A percentile compares a stretch with the other conserved stretches of the same genome.
These are phyloP conservation scores for Grammothele lineata DNA, from an alignment of 768 basidiomycete species.

Conservation along the genomic window DNA sequence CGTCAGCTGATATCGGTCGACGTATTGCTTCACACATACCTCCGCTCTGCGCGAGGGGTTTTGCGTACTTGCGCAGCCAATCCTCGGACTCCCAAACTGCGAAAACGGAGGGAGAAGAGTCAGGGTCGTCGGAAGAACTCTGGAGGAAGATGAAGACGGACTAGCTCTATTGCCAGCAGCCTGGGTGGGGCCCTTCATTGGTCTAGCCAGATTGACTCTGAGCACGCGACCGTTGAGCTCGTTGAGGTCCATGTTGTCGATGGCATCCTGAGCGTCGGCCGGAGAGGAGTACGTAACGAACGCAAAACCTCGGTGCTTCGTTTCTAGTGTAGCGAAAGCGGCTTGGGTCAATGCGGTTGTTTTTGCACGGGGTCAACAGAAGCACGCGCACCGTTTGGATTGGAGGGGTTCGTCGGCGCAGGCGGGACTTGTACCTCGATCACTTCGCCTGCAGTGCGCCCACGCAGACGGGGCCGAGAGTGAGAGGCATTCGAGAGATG, in stretches of 20 bases:
- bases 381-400: constrained; percentile 48
- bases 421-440: constrained; percentile 88
- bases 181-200: constrained; percentile 67
- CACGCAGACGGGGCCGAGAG: no score
- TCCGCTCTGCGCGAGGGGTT: constrained; percentile 71
- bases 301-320: constrained; percentile 90
- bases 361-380: constrained; percentile 3
- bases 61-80: constrained; percentile 80
- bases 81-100: constrained; percentile 96
- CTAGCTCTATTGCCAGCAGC: constrained; percentile 68
- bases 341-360: no score
- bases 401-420: constrained; percentile 65
- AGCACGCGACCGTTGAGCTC: constrained; percentile 74
- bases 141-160: constrained; percentile 33
- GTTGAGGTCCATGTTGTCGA: constrained; percentile 98
- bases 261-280: constrained; percentile 90
- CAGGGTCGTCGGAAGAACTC: constrained; percentile 6
- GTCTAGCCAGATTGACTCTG: constrained; percentile 83
- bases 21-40: constrained; percentile 38
- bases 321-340: constrained; percentile 35
- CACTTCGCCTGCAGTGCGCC: constrained; percentile 81
- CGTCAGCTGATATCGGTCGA: constrained; percentile 6
- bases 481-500: constrained; percentile 1
- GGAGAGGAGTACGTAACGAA: constrained; percentile 84
- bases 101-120: neutral